These are phyloP conservation scores for Camillea tinctor DNA, from an alignment of 2,329 filamentous ascomycete species.

Conservation along the genomic window DNA sequence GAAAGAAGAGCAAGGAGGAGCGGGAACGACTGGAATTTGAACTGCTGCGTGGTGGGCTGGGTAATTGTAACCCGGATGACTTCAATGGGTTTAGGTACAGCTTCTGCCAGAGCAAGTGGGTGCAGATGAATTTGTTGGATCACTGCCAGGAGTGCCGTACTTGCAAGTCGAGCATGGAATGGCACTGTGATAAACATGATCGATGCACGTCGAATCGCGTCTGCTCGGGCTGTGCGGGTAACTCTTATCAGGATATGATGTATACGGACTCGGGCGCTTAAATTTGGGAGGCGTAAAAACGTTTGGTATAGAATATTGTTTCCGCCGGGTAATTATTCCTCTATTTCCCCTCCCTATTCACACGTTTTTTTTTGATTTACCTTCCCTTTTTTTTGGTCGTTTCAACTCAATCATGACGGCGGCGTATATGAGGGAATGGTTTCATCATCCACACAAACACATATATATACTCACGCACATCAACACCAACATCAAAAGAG, in stretches of 20 bases:
- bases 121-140: slow-evolving; percentile 27
- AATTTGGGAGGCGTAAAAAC: neutral
- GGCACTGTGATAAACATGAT: slow-evolving; percentile 35
- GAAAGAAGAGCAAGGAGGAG: slow-evolving; percentile 32
- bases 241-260: slow-evolving; percentile 23
- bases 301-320: neutral
- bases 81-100: slow-evolving; percentile 35
- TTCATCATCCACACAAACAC: neutral
- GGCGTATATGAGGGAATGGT: neutral
- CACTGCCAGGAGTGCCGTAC: slow-evolving; percentile 33
- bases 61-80: slow-evolving; percentile 30
- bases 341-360: neutral
- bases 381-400: neutral
- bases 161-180: slow-evolving; percentile 30
- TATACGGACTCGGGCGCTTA: slow-evolving; percentile 16
- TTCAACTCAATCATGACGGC: neutral
- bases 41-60: slow-evolving; percentile 32
- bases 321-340: neutral
- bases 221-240: slow-evolving; percentile 28
- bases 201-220: slow-evolving; percentile 31
- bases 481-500: neutral
- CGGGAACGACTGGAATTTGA: slow-evolving; percentile 34
- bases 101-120: slow-evolving; percentile 34
- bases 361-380: neutral
- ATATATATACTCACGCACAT: neutral